phyloP scores from a whole-genome alignment of 192 early-diverging fungal species.

The Backusella circina region DNA sequence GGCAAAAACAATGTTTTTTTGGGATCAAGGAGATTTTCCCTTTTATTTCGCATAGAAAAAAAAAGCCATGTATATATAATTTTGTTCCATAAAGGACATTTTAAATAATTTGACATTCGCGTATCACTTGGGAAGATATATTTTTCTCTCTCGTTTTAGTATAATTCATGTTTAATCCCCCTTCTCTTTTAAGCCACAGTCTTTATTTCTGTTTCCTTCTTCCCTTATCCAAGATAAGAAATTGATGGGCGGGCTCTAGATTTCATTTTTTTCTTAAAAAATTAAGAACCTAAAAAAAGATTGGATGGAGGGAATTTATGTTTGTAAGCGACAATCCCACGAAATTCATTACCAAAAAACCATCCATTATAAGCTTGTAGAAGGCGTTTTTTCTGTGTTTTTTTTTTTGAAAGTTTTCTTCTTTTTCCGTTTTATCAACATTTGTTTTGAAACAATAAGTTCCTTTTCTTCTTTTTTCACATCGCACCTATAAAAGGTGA shows the following conservation, averaged over 20 bases:
- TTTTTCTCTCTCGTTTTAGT: neutral
- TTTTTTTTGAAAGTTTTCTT: neutral
- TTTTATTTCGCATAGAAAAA: neutral
- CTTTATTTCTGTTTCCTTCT: neutral
- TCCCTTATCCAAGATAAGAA: neutral
- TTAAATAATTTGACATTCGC: neutral
- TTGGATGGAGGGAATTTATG: neutral
- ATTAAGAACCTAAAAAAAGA: neutral
- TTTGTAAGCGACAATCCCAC: constrained; percentile 3
- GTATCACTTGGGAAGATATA: neutral
- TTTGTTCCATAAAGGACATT: neutral
- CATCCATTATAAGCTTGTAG: neutral
- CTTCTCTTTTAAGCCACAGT: neutral
- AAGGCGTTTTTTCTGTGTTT: neutral
- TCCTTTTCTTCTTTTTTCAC: neutral
- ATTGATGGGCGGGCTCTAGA: neutral
- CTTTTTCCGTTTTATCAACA: neutral
- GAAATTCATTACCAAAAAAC: neutral
- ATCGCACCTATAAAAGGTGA: neutral
- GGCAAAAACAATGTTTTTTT: neutral
- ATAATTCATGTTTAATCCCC: neutral
- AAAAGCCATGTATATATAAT: neutral
- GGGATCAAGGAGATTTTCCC: neutral
- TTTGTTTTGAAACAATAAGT: neutral
- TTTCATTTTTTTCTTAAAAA: neutral